A percentile compares a stretch with the other conserved stretches of the same genome.
Conservation (phyloP, 2,329 filamentous ascomycete species). For the Rutstroemia sp. region DNA sequence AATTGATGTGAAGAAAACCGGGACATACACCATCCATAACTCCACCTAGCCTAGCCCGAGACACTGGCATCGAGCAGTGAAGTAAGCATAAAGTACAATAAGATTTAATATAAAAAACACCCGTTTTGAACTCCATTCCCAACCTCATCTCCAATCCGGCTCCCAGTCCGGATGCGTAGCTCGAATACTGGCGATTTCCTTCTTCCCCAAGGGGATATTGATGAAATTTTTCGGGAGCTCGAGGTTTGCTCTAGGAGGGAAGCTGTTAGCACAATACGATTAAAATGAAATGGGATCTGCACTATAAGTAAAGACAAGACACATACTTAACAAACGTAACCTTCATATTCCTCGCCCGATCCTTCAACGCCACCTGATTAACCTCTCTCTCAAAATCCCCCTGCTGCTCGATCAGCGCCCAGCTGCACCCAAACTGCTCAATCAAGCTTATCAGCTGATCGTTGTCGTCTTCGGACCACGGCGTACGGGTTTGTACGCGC, state of each 20-base stretch:
- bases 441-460: conserved; percentile 42
- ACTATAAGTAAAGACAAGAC: too few species aligned
- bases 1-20: too few species aligned
- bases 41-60: too few species aligned
- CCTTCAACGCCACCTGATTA: conserved; percentile 45
- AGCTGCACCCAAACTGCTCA: conserved; percentile 36
- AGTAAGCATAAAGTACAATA: too few species aligned
- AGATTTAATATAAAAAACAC: too few species aligned
- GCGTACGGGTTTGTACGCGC: conserved; percentile 14
- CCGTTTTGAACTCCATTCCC: too few species aligned
- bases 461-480: conserved; percentile 35
- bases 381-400: conserved; percentile 27
- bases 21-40: too few species aligned
- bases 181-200: background rate
- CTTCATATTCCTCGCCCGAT: conserved; percentile 48
- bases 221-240: background rate
- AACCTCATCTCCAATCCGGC: background rate
- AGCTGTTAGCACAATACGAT: background rate
- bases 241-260: background rate
- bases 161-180: background rate
- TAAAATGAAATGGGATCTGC: too few species aligned
- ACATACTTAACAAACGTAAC: conserved; percentile 21
- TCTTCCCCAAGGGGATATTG: background rate
- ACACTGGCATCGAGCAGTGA: too few species aligned
- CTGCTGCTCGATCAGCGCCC: conserved; percentile 36